Conservation (phyloP, 1,284 basidiomycete genomes). For the Tilletia indica region DNA sequence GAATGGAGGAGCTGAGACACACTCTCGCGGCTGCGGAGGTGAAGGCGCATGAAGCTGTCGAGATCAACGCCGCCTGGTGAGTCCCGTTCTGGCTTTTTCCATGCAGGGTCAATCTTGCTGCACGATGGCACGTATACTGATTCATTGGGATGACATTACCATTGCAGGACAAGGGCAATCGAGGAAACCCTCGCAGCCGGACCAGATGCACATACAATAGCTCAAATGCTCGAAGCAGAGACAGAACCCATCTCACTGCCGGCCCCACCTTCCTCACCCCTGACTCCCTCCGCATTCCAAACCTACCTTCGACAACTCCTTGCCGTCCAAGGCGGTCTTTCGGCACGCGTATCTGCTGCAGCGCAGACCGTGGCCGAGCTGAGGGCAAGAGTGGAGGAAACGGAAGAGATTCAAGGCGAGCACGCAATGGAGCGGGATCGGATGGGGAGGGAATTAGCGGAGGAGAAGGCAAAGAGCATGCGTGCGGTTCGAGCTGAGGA, state of each 20-base stretch:
- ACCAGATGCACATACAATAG: conserved; percentile 27
- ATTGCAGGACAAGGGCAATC: conserved; percentile 10
- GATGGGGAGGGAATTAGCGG: conserved; percentile 31
- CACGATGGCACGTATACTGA: no score
- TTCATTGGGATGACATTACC: neutral
- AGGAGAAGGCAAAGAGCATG: conserved; percentile 36
- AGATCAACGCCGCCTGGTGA: conserved; percentile 33
- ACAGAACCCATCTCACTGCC: neutral
- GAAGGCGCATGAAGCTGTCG: conserved; percentile 41
- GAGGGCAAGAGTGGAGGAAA: conserved; percentile 30
- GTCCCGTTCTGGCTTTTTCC: neutral
- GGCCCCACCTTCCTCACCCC: neutral
- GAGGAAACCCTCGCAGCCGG: conserved; percentile 20
- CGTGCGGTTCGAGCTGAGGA: conserved; percentile 22
- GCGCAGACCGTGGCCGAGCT: neutral
- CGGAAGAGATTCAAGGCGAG: conserved; percentile 35
- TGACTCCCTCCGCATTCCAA: neutral
- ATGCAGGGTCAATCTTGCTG: neutral
- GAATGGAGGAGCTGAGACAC: conserved; percentile 33
- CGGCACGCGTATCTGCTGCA: neutral
- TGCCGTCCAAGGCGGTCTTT: neutral
- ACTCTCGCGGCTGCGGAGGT: conserved; percentile 24
- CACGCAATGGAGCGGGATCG: conserved; percentile 36
- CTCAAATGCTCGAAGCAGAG: conserved; percentile 1
- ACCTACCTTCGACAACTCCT: neutral